phyloP scores from a whole-genome alignment of 257 asterid genomes.

The Nyctanthes arbortristis region DNA sequence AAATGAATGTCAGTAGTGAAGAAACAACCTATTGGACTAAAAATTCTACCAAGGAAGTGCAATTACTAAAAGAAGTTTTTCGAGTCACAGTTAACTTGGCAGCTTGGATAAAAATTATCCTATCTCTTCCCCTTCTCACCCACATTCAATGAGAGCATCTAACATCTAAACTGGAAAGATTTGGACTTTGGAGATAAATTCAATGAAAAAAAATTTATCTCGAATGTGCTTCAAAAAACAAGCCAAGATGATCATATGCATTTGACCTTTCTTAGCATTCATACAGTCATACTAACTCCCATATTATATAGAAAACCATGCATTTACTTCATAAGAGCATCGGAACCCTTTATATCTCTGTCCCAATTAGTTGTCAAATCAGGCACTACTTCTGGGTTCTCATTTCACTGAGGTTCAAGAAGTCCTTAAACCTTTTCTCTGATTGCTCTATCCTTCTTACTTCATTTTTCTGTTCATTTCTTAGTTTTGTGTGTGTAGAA shows the following conservation, averaged over 20 bases:
- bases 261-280: neutral
- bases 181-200: too few species aligned
- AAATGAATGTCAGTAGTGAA: neutral
- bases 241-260: too few species aligned
- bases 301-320: too few species aligned
- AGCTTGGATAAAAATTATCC: neutral
- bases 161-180: too few species aligned
- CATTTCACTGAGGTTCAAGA: conserved; percentile 1
- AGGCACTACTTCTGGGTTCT: neutral
- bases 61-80: neutral
- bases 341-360: neutral
- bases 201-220: too few species aligned
- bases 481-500: neutral
- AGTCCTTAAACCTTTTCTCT: neutral
- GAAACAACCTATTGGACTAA: neutral
- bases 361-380: neutral
- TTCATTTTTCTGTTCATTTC: neutral
- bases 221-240: too few species aligned
- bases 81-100: neutral
- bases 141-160: too few species aligned
- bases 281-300: too few species aligned
- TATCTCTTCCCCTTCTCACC: conserved; percentile 4
- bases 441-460: neutral
- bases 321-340: neutral
- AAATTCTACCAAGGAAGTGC: neutral